A percentile compares a stretch with the other conserved stretches of the same genome.
Evolutionary conservation across 331 rosid genomes (phyloP).

Genomic region (Erythrophleum ivorense): DNA sequence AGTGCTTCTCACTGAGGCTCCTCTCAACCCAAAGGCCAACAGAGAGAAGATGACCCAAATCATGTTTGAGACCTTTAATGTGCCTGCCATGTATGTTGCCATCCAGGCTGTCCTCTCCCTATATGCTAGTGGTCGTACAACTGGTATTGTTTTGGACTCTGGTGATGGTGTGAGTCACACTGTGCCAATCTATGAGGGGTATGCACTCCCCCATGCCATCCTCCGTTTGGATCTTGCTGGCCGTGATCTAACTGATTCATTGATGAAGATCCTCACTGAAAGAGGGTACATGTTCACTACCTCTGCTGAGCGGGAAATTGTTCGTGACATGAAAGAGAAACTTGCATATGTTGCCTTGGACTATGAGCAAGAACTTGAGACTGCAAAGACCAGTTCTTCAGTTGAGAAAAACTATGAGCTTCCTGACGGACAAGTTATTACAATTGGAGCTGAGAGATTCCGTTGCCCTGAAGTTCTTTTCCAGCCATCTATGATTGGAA

Average conservation of each 20-base stretch:
- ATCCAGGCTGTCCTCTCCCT: constrained; percentile 55
- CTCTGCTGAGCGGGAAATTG: constrained; percentile 58
- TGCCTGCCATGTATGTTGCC: constrained; percentile 56
- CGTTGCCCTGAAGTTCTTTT: constrained; percentile 56
- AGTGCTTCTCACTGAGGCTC: constrained; percentile 55
- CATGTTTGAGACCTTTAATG: constrained; percentile 56
- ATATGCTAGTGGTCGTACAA: constrained; percentile 57
- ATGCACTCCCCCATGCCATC: constrained; percentile 55
- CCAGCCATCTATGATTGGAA: constrained; percentile 55
- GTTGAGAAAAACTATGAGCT: constrained; percentile 52
- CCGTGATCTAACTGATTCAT: constrained; percentile 50
- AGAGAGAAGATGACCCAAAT: constrained; percentile 54
- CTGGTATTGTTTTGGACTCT: constrained; percentile 55
- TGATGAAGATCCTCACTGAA: constrained; percentile 56
- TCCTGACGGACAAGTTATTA: constrained; percentile 54
- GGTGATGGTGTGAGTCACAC: constrained; percentile 59
- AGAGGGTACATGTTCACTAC: constrained; percentile 57
- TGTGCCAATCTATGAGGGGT: constrained; percentile 52
- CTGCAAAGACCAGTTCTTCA: constrained; percentile 51
- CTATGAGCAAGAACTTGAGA: constrained; percentile 53
- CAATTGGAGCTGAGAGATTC: constrained; percentile 56
- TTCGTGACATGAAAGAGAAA: constrained; percentile 57
- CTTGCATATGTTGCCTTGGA: constrained; percentile 54
- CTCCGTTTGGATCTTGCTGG: constrained; percentile 57
- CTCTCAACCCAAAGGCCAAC: constrained; percentile 56